Conservation (phyloP, 2,329 filamentous ascomycete species). For the Boeremia lycopersici region DNA sequence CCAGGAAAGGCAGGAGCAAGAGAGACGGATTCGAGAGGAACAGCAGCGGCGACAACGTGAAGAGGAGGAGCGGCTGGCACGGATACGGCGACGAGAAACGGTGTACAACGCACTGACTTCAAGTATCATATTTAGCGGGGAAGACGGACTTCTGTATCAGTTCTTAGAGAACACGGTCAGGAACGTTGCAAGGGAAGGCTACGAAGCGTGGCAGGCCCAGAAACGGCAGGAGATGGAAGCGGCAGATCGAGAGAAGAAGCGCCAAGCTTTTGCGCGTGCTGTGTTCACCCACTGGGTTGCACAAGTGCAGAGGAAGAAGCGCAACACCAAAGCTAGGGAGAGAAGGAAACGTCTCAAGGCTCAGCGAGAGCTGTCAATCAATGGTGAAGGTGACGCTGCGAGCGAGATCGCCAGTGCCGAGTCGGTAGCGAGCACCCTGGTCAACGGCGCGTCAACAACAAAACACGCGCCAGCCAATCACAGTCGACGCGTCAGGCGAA, state of each 20-base stretch:
- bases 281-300: conserved; percentile 32
- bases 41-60: conserved; percentile 26
- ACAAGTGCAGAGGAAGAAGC: conserved; percentile 34
- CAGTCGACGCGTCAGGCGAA: conserved; percentile 24
- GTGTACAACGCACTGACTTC: conserved; percentile 44
- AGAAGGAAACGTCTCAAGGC: conserved; percentile 35
- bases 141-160: conserved; percentile 53
- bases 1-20: conserved; percentile 25
- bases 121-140: conserved; percentile 45
- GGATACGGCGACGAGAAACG: conserved; percentile 21
- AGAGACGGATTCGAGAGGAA: conserved; percentile 26
- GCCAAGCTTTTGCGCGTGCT: conserved; percentile 25
- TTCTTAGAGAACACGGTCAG: conserved; percentile 50
- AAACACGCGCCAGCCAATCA: conserved; percentile 24
- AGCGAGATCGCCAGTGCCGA: conserved; percentile 7
- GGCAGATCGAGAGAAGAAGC: conserved; percentile 23
- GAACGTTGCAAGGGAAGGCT: conserved; percentile 42
- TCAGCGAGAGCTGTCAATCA: conserved; percentile 20
- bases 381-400: conserved; percentile 9
- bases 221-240: conserved; percentile 25
- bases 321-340: conserved; percentile 25
- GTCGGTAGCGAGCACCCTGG: conserved; percentile 6
- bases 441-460: conserved; percentile 14
- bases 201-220: conserved; percentile 43
- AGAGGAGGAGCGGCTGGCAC: conserved; percentile 26